Base-by-base conservation (phyloP, 2,329 filamentous ascomycete species). In the Ceratocystis alfenasii region DNA sequence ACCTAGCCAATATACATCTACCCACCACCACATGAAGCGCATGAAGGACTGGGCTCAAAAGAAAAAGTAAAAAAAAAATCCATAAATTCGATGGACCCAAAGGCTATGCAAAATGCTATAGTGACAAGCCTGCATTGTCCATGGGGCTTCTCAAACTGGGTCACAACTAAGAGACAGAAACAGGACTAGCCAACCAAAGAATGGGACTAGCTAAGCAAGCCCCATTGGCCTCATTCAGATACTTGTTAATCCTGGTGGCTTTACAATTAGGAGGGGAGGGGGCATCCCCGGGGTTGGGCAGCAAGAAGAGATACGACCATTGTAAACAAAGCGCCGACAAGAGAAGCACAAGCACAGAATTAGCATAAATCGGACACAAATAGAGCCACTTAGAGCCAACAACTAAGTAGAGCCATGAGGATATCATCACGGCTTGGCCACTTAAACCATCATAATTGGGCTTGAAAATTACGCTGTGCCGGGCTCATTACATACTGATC, bases 171-270 rank as follows among this genome's bases (percentile, higher is more conserved):
- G 10, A 59, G 28, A 3, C 55, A 59, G 33, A n/a, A 33, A 17
- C 25, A 59, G 10, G n/a, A 30, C 55, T 33, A 25, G 33, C 33
- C 33, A 53, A 53, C 48, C 33, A 36, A 36, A 36, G 33, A 53
- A 53, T 53, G 48, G 48, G 48, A 36, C 33, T 15, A 41, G 36
- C 36, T 41, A 53, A 20, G 48, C 5, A 53, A n/a, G 25, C 28
- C 48, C 30, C 55, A 59, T 59, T 59, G 55, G 55, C 55, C 55
- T 57, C 53, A 57, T 57, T 36, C 53, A 20, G 28, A 33, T 57
- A 30, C 53, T 8, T n/a, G 30, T n/a, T 30, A 59, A 59, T 59
- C 55, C 55, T 59, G 15, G 48, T n/a, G 46, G 46, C 48, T 50
- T 50, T 50, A 20, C 48, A 22, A 20, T 50, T 10, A 25, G 22